Evolutionary conservation across 768 basidiomycete genomes (phyloP), one percentile per base, ranked within the genome.

Genomic region (Phaeotremella skinneri): DNA sequence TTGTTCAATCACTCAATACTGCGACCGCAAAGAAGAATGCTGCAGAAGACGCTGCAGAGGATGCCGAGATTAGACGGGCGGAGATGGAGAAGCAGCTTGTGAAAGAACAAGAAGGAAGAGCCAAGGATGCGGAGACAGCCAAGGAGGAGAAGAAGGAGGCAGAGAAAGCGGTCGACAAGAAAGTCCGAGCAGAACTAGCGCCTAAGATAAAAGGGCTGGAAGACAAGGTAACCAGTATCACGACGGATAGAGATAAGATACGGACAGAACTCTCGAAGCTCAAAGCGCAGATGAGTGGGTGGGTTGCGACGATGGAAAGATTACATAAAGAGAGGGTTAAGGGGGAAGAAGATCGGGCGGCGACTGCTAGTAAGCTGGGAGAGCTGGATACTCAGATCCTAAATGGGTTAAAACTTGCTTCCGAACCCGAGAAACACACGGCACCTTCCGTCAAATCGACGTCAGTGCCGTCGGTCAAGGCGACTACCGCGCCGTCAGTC

Each of bases 371-470:
- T 3, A 67, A 63, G 39, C 42, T 63, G 23, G 51, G 53, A 32
- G 59, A 55, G 51, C 27, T 67, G 30, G 65, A 67, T 32, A 41
- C 48, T 32, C 43, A 60, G 32, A 67, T 67, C 23, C 26, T 67
- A 52, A 52, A 56, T 7, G 58, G 56, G 21, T 43, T 67, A 41
- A 63, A 48, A 34, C 20, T 58, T 5, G 49, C 39, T 17, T 4
- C 50, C 30, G 52, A 52, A 50, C 13, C 21, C 23, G 21, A 45
- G 23, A 23, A 45, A 17, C 34, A 7, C 34, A 37, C 34, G 9
- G 17, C 34, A 7, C 34, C 34, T 37, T 37, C 34, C 7, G 9
- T 37, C 34, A 37, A 17, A 37, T 7, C 7, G 9, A 17, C 7
- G 34, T 7, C 34, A 37, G 34, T 17, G 7, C 34, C 34, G 17